Evolutionary conservation across 306 rosid species (phyloP), one percentile per base, ranked within the genome.

Genomic region (Spatholobus suberectus): DNA sequence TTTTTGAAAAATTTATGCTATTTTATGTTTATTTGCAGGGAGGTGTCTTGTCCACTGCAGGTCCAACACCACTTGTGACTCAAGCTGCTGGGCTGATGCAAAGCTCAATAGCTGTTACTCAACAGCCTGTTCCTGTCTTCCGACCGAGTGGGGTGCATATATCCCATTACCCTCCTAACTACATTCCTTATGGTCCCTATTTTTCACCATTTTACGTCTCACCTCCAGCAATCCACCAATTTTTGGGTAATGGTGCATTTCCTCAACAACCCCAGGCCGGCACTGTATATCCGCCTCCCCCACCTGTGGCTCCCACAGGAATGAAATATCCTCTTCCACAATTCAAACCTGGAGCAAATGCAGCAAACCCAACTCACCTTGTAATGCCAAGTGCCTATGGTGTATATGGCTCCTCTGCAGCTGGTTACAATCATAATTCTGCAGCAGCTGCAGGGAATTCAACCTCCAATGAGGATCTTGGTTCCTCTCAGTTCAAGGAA

Each of bases 11-110:
- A 21, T 21, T 83, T 52, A 82, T 82, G 75, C 78, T 62, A 57
- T 67, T 61, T n/a, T 40, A 23, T 86, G 68, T 55, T 54, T 82
- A 67, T 85, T 82, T 85, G 91, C 87, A 93, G 99, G 98, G 96
- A 23, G 95, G 95, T 80, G 89, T 90, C 81, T 77, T 92, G 78
- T 87, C 99, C 75, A 84, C 96, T 9, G 87, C 94, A 6, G 90
- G 98, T 84, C 92, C 93, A 21, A 70, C 96, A 7, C 93, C 98
- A 13, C 84, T 92, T 80, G 90, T 77, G 55, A 91, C 97, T 78
- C 99, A 96, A 86, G 94, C 96, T 77, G 81, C 99, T 27, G 98
- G 98, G 59, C 89, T 90, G 37, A 89, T 96, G 97, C 99, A 93
- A 83, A 96, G 92, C 86, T 91, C 99, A 65, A 84, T 96, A 84